Evolutionary conservation across 1,139 yeast genomes (phyloP), one percentile per base, ranked within the genome.

Genomic region (Pneumocystis oryctolagi): DNA sequence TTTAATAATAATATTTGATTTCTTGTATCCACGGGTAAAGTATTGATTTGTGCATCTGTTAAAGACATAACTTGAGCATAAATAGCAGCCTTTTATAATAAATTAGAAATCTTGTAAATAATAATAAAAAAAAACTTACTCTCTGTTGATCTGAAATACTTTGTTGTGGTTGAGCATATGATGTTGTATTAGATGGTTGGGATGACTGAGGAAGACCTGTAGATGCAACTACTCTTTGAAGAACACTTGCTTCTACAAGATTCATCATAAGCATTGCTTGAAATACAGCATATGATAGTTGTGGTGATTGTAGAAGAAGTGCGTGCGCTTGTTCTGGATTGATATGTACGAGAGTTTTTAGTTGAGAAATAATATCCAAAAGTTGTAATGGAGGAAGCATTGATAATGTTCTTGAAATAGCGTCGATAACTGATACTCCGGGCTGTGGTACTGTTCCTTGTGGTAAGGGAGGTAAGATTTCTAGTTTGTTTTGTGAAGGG

Each of bases 261-360:
- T 84, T 84, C 70, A 84, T 76, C 63, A 85, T 75, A 65, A 89
- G 74, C 64, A 88, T 75, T 1, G 86, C 79, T 70, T 90, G 97
- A 5, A 90, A 88, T 42, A 89, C 76, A 0, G 96, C 94, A 71
- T 85, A 89, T 1, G 88, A 77, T 62, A 90, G 75, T 69, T 88
- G 96, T 0, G 95, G 95, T 67, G 85, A 84, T 66, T 83, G 82
- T 57, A 80, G 81, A 37, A 90, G 77, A 59, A 89, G 75, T 35
- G 80, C 80, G 62, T 80, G 81, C 74, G 87, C 86, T 66, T 85
- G 78, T 14, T 78, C 78, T 0, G 89, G 87, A 67, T 85, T 80
- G 58, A 80, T 80, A 8, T 76, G 74, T 20, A 87, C 77, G 82
- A 89, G 83, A 30, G 77, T 74, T 67, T 84, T 84, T 31, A 89